Conservation (phyloP, 306 rosid genomes). For the Lagenaria siceraria region DNA sequence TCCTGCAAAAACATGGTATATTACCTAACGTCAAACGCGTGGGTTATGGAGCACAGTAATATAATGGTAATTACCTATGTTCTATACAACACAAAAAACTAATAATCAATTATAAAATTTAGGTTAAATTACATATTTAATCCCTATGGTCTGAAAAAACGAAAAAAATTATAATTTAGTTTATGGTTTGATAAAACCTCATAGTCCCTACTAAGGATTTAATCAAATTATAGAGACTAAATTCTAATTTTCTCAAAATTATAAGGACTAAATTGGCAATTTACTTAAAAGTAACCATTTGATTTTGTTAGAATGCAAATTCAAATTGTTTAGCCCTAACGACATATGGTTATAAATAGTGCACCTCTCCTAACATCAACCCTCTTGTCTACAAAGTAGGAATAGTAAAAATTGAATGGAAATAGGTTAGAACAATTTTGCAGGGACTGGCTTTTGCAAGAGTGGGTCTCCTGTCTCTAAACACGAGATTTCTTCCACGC, state of each 20-base stretch:
- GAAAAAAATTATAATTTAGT: no score
- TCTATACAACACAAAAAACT: neutral
- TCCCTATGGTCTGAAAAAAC: no score
- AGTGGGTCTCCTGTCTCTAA: neutral
- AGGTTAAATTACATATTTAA: no score
- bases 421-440: neutral
- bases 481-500: neutral
- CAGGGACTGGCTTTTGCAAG: neutral
- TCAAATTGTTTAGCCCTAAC: neutral
- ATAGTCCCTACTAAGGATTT: no score
- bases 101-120: neutral
- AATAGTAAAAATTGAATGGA: neutral
- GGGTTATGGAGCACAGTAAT: neutral
- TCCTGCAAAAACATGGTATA: slow-evolving; percentile 41
- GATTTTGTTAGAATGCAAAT: neutral
- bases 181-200: no score
- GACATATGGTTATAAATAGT: neutral
- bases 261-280: no score
- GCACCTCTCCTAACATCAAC: neutral
- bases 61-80: neutral
- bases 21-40: neutral
- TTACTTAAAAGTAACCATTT: neutral
- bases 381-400: neutral
- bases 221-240: no score
- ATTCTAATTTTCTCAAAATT: no score